These are phyloP conservation scores for Lepiota venenata DNA, from an alignment of 768 basidiomycete genomes.

Conservation along the genomic window DNA sequence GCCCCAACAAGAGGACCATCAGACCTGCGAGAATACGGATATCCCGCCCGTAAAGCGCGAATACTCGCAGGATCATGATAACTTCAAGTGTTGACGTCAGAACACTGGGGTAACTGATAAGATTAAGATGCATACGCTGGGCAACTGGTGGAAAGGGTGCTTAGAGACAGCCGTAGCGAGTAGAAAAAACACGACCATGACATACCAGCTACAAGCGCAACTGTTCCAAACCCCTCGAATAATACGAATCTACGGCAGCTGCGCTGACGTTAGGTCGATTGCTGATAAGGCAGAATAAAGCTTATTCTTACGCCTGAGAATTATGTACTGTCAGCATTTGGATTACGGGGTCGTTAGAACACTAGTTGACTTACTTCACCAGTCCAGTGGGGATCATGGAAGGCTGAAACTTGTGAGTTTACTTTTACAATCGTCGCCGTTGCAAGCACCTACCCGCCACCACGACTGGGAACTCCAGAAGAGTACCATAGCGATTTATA, in stretches of 20 bases:
- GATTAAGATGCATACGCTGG: constrained; percentile 15
- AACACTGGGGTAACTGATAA: neutral
- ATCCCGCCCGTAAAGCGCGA: constrained; percentile 24
- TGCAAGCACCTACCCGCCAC: constrained; percentile 15
- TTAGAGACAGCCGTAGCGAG: neutral
- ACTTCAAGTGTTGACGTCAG: constrained; percentile 15
- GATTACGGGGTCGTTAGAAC: neutral
- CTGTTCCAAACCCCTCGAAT: constrained; percentile 27
- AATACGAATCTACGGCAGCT: constrained; percentile 24
- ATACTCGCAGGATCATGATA: constrained; percentile 30
- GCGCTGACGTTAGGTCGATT: neutral
- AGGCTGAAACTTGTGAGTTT: constrained; percentile 15
- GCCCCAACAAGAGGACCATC: constrained; percentile 19
- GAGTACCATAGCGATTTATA: constrained; percentile 26
- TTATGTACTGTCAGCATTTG: neutral
- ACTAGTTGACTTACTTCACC: constrained; percentile 14
- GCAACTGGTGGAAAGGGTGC: constrained; percentile 14
- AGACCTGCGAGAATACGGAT: constrained; percentile 16
- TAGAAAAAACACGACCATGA: neutral
- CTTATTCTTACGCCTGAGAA: neutral
- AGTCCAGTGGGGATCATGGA: constrained; percentile 21
- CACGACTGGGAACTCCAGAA: constrained; percentile 23
- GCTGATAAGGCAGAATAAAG: neutral
- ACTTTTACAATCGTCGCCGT: neutral
- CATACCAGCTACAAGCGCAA: constrained; percentile 19